A percentile compares a stretch with the other conserved stretches of the same genome.
Evolutionary conservation across 495 filamentous ascomycete species (phyloP).

Genomic region (Hypoxylon rickii): DNA sequence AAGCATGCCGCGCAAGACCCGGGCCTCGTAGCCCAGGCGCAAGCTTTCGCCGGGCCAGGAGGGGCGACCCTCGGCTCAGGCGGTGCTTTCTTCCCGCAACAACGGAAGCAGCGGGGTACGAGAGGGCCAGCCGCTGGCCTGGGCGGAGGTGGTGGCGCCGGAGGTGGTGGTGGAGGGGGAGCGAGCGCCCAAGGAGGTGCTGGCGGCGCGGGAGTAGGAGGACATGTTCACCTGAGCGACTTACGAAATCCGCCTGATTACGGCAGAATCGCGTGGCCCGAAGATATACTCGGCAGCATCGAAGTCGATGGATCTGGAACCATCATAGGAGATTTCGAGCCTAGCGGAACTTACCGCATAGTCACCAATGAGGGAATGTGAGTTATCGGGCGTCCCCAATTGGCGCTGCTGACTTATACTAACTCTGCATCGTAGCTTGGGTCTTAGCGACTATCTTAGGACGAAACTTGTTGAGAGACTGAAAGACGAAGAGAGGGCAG

Average conservation of each 20-base stretch:
- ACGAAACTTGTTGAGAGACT: constrained; percentile 59
- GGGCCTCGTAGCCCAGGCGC: constrained; percentile 72
- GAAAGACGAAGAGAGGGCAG: constrained; percentile 48
- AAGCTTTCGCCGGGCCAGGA: constrained; percentile 75
- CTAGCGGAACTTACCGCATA: constrained; percentile 70
- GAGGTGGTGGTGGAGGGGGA: constrained; percentile 68
- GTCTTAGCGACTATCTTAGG: constrained; percentile 60
- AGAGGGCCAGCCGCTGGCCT: constrained; percentile 33
- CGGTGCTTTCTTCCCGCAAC: constrained; percentile 63
- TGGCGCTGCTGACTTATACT: constrained; percentile 9
- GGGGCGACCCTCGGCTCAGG: constrained; percentile 71
- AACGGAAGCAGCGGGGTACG: constrained; percentile 27
- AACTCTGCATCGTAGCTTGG: constrained; percentile 45
- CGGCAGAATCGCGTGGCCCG: constrained; percentile 85
- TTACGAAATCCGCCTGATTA: constrained; percentile 81
- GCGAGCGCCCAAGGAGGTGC: constrained; percentile 82
- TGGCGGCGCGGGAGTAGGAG: constrained; percentile 81
- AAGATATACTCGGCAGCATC: constrained; percentile 93
- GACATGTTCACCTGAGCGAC: constrained; percentile 90
- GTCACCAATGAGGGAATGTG: constrained; percentile 72
- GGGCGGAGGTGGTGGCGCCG: constrained; percentile 52
- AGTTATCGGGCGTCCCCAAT: constrained; percentile 40
- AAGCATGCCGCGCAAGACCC: constrained; percentile 75
- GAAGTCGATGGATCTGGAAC: constrained; percentile 77
- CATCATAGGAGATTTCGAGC: constrained; percentile 70